Evolutionary conservation across 345 rosid genomes (phyloP).

Genomic region (Populus nigra): DNA sequence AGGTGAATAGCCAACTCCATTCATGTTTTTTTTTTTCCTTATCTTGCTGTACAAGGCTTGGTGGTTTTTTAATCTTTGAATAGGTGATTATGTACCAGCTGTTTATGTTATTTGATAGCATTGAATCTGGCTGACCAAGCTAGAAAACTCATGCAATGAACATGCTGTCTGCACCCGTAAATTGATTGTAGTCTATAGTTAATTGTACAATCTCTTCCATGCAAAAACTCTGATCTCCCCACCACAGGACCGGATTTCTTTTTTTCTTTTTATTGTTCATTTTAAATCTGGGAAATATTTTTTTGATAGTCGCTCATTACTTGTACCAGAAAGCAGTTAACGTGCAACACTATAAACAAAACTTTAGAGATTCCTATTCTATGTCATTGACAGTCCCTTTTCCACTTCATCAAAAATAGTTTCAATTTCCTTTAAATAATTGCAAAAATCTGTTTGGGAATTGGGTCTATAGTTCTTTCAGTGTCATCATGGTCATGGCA

Average conservation of each 20-base stretch:
- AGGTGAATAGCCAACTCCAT: conserved; percentile 50
- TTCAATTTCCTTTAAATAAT: neutral
- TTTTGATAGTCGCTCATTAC: neutral
- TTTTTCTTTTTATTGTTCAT: no score
- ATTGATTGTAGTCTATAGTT: neutral
- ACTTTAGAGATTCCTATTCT: neutral
- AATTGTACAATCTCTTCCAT: no score
- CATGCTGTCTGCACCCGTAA: neutral
- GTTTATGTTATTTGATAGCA: neutral
- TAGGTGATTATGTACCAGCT: neutral
- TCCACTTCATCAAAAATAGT: neutral
- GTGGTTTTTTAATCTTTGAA: neutral
- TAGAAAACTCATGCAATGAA: neutral
- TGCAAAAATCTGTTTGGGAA: neutral
- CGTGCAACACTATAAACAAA: neutral
- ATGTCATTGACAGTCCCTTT: neutral
- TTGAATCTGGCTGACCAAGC: neutral
- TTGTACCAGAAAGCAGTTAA: neutral
- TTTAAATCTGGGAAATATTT: no score
- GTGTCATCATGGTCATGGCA: neutral
- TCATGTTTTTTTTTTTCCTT: neutral
- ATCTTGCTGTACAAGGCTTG: neutral
- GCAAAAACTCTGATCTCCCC: no score
- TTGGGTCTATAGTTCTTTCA: neutral
- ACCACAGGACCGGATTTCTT: no score